Conservation (phyloP, 306 rosid species). For the Amphicarpaea edgeworthii region DNA sequence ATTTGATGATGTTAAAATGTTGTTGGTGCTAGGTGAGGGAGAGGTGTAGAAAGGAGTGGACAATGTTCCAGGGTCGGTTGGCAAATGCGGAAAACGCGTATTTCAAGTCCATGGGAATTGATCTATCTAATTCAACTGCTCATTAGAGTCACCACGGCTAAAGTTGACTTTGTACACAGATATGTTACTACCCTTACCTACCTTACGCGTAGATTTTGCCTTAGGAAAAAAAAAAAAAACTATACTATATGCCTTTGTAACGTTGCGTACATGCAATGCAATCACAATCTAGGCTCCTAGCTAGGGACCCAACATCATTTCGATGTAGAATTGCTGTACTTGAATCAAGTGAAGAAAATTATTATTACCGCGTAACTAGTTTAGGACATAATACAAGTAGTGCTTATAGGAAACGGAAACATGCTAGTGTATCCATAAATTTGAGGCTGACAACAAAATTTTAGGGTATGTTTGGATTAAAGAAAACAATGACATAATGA, state of each 20-base stretch:
- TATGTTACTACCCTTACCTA: conserved; percentile 24
- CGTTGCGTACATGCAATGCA: conserved; percentile 40
- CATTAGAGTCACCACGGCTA: conserved; percentile 43
- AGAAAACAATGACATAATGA: too few relatives aligned
- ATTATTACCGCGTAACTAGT: not conserved
- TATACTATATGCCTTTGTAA: conserved; percentile 25
- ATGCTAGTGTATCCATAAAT: too few relatives aligned
- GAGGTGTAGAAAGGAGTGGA: conserved; percentile 93
- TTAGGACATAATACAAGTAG: not conserved
- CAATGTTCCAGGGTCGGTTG: conserved; percentile 84
- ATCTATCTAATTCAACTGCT: conserved; percentile 55
- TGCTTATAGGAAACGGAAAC: too few relatives aligned
- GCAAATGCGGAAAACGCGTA: conserved; percentile 75
- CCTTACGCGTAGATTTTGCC: conserved; percentile 21
- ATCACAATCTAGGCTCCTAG: conserved; percentile 34
- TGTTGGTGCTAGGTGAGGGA: conserved; percentile 79
- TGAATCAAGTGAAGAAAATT: conserved; percentile 8
- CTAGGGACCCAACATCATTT: conserved; percentile 31
- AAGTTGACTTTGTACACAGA: conserved; percentile 47
- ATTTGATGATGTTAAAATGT: conserved; percentile 26
- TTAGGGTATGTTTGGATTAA: too few relatives aligned
- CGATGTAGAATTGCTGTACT: conserved; percentile 35
- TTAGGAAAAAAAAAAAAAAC: not conserved
- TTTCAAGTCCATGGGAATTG: conserved; percentile 57
- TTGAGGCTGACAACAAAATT: too few relatives aligned